Conservation (phyloP, 345 rosid genomes). For the Erucastrum elatum region DNA sequence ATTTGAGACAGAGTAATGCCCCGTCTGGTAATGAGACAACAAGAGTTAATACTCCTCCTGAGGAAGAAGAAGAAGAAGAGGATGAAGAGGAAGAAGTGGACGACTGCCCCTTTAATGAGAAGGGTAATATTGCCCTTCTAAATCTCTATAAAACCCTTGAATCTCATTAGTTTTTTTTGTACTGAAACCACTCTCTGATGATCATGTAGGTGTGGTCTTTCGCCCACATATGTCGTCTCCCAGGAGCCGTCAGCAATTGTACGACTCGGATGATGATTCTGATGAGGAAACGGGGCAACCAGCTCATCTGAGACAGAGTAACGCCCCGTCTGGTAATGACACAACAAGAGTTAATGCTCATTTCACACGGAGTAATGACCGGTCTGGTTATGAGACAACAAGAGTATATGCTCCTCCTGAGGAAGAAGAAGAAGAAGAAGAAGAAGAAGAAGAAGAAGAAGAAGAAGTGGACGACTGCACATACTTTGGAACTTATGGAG, state of each 20-base stretch:
- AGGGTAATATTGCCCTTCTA: no score
- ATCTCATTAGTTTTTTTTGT: background rate
- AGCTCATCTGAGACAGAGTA: conserved; percentile 5
- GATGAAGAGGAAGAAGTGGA: no score
- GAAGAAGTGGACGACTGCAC: background rate
- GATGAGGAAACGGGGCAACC: background rate
- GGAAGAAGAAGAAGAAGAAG: no score
- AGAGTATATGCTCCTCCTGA: background rate
- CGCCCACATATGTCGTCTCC: conserved; percentile 19
- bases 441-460: no score
- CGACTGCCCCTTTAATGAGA: no score
- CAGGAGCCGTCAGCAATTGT: conserved; percentile 8
- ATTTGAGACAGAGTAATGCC: background rate
- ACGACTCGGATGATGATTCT: conserved; percentile 10
- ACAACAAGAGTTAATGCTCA: background rate
- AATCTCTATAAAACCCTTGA: conserved; percentile 7
- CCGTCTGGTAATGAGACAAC: background rate
- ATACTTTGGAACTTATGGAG: conserved; percentile 27
- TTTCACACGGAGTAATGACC: background rate
- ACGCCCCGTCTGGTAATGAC: background rate
- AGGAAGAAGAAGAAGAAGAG: no score
- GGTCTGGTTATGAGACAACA: background rate
- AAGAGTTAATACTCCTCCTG: background rate
- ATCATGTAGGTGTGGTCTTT: conserved; percentile 26
- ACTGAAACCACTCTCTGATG: conserved; percentile 14